Percentiles rank a stretch among this genome's conserved stretches.
Conservation (phyloP, 2,329 filamentous ascomycete genomes). For the Fragosphaeria purpurea region DNA sequence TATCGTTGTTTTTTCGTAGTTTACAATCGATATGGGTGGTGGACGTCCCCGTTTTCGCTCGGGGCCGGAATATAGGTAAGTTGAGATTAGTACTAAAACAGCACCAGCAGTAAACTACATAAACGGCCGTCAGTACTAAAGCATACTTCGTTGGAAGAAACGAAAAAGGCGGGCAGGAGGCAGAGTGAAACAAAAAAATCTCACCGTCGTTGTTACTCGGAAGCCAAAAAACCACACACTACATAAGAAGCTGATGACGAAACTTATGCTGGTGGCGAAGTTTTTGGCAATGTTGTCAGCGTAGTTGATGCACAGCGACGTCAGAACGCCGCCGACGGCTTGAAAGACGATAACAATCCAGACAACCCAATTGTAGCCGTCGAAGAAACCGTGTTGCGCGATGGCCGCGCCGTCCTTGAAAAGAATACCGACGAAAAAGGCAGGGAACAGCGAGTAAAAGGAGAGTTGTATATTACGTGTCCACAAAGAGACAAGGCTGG, state of each 20-base stretch:
- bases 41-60: conserved; percentile 52
- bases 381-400: conserved; percentile 78
- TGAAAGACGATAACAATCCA: conserved; percentile 80
- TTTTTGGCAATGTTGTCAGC: conserved; percentile 89
- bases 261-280: conserved; percentile 86
- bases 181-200: too few species aligned
- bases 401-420: conserved; percentile 82
- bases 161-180: too few species aligned
- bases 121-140: too few species aligned
- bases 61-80: conserved; percentile 71
- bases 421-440: conserved; percentile 74
- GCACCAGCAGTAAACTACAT: conserved; percentile 67
- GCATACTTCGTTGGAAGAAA: too few species aligned
- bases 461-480: conserved; percentile 89
- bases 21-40: conserved; percentile 57
- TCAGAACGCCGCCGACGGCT: conserved; percentile 73
- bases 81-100: conserved; percentile 65
- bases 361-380: conserved; percentile 86
- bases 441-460: conserved; percentile 87
- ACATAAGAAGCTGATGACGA: conserved; percentile 74
- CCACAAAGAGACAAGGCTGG: conserved; percentile 70
- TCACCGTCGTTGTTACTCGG: conserved; percentile 48
- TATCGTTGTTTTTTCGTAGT: conserved; percentile 65
- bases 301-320: conserved; percentile 71
- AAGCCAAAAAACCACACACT: conserved; percentile 83